A percentile compares a stretch with the other conserved stretches of the same genome.
Conservation (phyloP, 768 basidiomycete genomes). For the Mycena latifolia region DNA sequence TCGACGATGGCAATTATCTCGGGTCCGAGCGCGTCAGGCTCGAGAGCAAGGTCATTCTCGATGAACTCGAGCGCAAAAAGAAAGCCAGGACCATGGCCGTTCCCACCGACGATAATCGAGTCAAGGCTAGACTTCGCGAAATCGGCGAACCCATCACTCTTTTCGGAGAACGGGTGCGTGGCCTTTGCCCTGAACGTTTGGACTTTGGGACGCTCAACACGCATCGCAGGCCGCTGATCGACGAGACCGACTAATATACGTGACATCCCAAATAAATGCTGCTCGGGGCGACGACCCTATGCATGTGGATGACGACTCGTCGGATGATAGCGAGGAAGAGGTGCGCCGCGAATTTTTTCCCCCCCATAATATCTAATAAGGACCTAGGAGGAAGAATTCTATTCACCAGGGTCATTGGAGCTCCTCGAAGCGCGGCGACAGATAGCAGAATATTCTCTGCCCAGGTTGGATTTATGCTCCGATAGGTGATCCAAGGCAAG, state of each 20-base stretch:
- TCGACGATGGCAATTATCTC: constrained; percentile 83
- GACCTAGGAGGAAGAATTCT: constrained; percentile 92
- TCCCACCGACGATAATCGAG: constrained; percentile 96
- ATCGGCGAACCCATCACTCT: constrained; percentile 97
- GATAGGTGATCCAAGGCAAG: constrained; percentile 68
- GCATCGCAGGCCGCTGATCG: constrained; percentile 89
- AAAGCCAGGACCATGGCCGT: constrained; percentile 93
- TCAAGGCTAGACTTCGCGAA: constrained; percentile 89
- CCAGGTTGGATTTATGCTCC: constrained; percentile 86
- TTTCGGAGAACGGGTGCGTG: constrained; percentile 96
- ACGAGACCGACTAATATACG: constrained; percentile 94
- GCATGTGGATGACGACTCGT: constrained; percentile 78
- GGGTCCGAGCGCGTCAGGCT: constrained; percentile 80
- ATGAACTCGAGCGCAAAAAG: constrained; percentile 98
- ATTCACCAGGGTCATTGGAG: constrained; percentile 90
- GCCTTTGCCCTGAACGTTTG: not conserved
- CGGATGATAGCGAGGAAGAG: constrained; percentile 82
- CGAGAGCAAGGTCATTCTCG: constrained; percentile 90
- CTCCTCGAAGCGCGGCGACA: constrained; percentile 87
- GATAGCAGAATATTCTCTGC: constrained; percentile 94
- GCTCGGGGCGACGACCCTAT: constrained; percentile 86
- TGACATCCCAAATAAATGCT: constrained; percentile 93
- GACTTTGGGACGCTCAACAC: constrained; percentile 16
- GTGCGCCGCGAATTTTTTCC: constrained; percentile 49
- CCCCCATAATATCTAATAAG: constrained; percentile 16